Base-by-base conservation (phyloP, 2,329 filamentous ascomycete species). In the Rutstroemia sp. region DNA sequence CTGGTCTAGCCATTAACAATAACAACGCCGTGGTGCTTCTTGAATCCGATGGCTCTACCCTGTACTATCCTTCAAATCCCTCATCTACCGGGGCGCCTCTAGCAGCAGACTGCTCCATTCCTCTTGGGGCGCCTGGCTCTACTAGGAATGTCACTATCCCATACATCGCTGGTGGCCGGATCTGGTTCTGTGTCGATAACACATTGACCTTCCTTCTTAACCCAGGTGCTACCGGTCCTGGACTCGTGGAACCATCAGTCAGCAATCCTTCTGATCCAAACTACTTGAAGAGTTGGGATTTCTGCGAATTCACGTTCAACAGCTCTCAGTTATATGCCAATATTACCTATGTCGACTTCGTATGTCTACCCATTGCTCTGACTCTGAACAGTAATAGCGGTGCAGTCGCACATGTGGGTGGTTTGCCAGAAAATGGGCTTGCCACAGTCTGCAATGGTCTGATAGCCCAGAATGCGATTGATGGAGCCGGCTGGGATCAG, bases 331-430 rank as follows among this genome's bases (percentile, higher is more conserved):
- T 87, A 5, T 88, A 81, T 65, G 82, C 79, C 64, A 88, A 88
- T 63, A 83, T 91, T 62, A 82, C 78, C 58, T 85, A 86, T 67
- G 88, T 91, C 58, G 87, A 91, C 73, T 91, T 91, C 70, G 79
- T 89, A 58, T 74, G 75, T 63, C 67, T 86, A 62, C 83, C 85
- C 19, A 76, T 86, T 49, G 77, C 80, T 2, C 69, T 83, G 59
- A 73, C 75, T 6, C 70, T 83, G 16, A 72, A 73, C 39, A 74
- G 70, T 5, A 67, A 62, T 2, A 68, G 68, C 6, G 75, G 75
- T 16, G 65, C 61, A 1, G 71, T 73, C 1, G 73, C 78, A 60
- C 71, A 75, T 45, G 72, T 86, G 19, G 70, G 74, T 1, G 86
- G 86, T 17, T 79, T 87, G 72, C 63, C 61, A 0, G 59, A 76